Evolutionary conservation across 108 stramenopile species (phyloP), one percentile per base, ranked within the genome.

Genomic region (Stephanodiscus triporus): DNA sequence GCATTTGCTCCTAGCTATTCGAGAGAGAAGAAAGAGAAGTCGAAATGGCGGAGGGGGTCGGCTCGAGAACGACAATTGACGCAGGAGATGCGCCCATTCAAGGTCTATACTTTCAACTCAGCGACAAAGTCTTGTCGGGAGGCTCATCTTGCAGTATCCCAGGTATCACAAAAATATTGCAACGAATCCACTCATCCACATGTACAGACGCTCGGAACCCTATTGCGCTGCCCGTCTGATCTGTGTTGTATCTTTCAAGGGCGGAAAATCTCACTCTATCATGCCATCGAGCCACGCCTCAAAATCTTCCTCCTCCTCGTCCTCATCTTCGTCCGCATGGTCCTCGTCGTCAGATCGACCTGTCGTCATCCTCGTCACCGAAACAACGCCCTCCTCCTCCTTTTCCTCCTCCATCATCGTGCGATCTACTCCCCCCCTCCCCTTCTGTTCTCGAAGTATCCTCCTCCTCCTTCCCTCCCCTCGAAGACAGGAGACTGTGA

Each of bases 211-310:
- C 47, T 81, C 2, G 51, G 59, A 14, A 68, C 55, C 17, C 76
- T 91, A 30, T 43, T 91, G 14, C 62, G 70, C 29, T 87, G 87
- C 30, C 82, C 81, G 42, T 89, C 95, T 17, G 88, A 89, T 5
- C 16, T 91, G 14, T 71, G 93, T 19, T 73, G 85, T 3, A 73
- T 96, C 22, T 40, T 92, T 10, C 95, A 96, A 64, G 95, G 95
- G 1, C 1, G 40, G 40, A 40, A 40, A 70, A n/a, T n/a, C n/a
- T 59, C 55, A 75, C 14, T 64, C 55, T 49, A 75, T 75, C 73
- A 75, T 75, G 24, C 66, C 73, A 34, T 75, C 73, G 11, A 75
- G 47, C 74, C 74, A 75, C n/a, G 74, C 74, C 24, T 75, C 74
- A 1, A 75, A 63, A 54, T 75, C 74, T 29, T 75, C 74, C n/a